Evolutionary conservation across 1,139 yeast genomes (phyloP).

Genomic region (Waltiozyma sp.): DNA sequence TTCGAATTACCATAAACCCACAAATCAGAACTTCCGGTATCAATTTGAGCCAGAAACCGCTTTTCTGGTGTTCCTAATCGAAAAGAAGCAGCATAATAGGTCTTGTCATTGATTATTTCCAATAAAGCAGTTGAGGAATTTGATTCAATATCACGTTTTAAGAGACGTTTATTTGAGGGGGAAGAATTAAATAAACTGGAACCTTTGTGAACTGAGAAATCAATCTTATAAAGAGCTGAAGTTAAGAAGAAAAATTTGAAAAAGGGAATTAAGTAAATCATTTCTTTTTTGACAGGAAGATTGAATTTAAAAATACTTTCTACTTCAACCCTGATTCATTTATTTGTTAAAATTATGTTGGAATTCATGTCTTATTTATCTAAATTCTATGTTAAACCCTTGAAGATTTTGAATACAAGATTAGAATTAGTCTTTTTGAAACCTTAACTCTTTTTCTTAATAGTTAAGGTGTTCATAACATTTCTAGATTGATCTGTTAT

Average conservation of each 20-base stretch:
- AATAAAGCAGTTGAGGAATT: constrained; percentile 21
- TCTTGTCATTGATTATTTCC: constrained; percentile 31
- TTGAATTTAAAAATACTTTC: too few relatives aligned
- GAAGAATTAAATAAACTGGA: background rate
- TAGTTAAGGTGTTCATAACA: too few relatives aligned
- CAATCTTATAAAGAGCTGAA: background rate
- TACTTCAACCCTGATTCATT: too few relatives aligned
- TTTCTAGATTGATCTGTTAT: too few relatives aligned
- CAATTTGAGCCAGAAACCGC: constrained; percentile 33
- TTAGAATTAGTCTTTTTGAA: too few relatives aligned
- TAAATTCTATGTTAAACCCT: too few relatives aligned
- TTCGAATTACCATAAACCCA: constrained; percentile 19
- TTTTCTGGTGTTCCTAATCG: constrained; percentile 45
- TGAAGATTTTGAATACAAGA: too few relatives aligned
- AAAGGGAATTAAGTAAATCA: background rate
- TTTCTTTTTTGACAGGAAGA: too few relatives aligned
- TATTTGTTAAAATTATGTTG: too few relatives aligned
- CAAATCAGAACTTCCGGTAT: constrained; percentile 8
- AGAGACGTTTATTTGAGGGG: background rate
- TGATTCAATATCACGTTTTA: background rate
- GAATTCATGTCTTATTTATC: background rate
- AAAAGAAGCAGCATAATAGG: constrained; percentile 38
- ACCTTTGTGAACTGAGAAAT: background rate
- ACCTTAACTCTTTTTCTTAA: too few relatives aligned
- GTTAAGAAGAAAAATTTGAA: background rate